These are phyloP conservation scores for Cyanophora paradoxa DNA, from an alignment of 78 protist species.

Conservation along the genomic window DNA sequence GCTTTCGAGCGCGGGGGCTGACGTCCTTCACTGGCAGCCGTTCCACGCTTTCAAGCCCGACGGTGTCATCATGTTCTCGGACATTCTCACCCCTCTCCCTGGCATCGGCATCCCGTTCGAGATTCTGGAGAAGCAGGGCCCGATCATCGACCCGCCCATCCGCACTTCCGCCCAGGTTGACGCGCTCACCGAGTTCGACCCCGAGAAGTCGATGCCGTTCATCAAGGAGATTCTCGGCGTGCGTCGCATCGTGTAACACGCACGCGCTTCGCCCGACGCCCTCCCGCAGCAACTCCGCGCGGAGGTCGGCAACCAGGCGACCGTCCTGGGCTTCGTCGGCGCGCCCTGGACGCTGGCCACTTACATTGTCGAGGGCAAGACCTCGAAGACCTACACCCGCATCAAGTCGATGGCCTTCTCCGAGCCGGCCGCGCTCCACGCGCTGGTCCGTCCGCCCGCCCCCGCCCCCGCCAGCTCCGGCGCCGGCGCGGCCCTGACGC, in stretches of 20 bases:
- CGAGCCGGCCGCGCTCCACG: no score
- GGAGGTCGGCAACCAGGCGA: slow-evolving; percentile 1
- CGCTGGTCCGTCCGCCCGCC: no score
- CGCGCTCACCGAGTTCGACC: no score
- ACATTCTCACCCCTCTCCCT: slow-evolving; percentile 36
- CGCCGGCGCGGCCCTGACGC: no score
- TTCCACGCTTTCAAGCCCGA: slow-evolving; percentile 12
- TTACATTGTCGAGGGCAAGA: slow-evolving; percentile 83
- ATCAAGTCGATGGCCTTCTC: slow-evolving; percentile 23
- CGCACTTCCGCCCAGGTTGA: slow-evolving; percentile 5
- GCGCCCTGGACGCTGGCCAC: slow-evolving; percentile 85
- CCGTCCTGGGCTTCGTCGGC: slow-evolving; percentile 36
- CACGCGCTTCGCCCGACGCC: no score
- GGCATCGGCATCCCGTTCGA: slow-evolving; percentile 33
- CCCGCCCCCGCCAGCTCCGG: no score
- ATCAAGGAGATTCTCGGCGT: slow-evolving; percentile 13
- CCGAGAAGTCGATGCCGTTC: not conserved
- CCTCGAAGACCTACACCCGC: slow-evolving; percentile 31
- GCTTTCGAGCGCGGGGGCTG: no score
- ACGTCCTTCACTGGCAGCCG: no score
- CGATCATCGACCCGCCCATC: slow-evolving; percentile 16
- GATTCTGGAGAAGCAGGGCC: slow-evolving; percentile 8
- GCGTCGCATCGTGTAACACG: no score
- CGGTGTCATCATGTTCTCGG: slow-evolving; percentile 28
- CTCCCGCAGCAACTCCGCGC: not conserved